Evolutionary conservation across 1,284 basidiomycete species (phyloP).

Genomic region (Ceratobasidium sp.): DNA sequence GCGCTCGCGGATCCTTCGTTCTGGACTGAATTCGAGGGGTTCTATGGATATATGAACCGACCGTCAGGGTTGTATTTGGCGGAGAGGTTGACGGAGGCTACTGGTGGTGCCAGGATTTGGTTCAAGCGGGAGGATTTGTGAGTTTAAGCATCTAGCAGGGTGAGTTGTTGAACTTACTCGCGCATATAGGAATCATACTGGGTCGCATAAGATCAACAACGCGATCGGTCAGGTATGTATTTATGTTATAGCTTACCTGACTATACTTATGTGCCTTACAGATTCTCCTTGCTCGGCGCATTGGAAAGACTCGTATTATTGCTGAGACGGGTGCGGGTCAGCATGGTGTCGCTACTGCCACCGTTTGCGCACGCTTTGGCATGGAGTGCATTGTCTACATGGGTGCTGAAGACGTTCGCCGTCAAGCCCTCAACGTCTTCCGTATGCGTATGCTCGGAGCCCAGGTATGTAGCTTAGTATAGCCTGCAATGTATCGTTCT

Average conservation of each 20-base stretch:
- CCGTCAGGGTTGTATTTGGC: slow-evolving; percentile 80
- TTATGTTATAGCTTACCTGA: slow-evolving; percentile 41
- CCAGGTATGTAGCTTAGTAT: slow-evolving; percentile 65
- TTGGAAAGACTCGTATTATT: slow-evolving; percentile 98
- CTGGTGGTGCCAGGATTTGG: slow-evolving; percentile 96
- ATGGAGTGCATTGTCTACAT: slow-evolving; percentile 97
- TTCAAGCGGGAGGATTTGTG: slow-evolving; percentile 96
- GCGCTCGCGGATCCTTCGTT: slow-evolving; percentile 92
- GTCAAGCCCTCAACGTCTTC: slow-evolving; percentile 98
- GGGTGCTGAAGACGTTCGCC: slow-evolving; percentile 97
- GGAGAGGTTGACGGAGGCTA: slow-evolving; percentile 79
- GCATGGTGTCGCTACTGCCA: slow-evolving; percentile 98
- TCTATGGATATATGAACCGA: slow-evolving; percentile 92
- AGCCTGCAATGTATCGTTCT: slow-evolving; percentile 26
- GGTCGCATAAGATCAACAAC: slow-evolving; percentile 98
- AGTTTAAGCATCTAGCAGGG: slow-evolving; percentile 55
- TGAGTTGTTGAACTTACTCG: slow-evolving; percentile 40
- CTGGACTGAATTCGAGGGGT: slow-evolving; percentile 91
- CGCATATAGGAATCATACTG: slow-evolving; percentile 87
- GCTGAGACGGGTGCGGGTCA: slow-evolving; percentile 99
- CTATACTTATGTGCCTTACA: slow-evolving; percentile 54
- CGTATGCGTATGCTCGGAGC: slow-evolving; percentile 97
- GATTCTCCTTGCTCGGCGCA: slow-evolving; percentile 91
- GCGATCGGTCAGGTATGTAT: slow-evolving; percentile 84
- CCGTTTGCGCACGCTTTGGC: slow-evolving; percentile 96